phyloP scores from a whole-genome alignment of 2,329 filamentous ascomycete species.

The Aspergillus niger region DNA sequence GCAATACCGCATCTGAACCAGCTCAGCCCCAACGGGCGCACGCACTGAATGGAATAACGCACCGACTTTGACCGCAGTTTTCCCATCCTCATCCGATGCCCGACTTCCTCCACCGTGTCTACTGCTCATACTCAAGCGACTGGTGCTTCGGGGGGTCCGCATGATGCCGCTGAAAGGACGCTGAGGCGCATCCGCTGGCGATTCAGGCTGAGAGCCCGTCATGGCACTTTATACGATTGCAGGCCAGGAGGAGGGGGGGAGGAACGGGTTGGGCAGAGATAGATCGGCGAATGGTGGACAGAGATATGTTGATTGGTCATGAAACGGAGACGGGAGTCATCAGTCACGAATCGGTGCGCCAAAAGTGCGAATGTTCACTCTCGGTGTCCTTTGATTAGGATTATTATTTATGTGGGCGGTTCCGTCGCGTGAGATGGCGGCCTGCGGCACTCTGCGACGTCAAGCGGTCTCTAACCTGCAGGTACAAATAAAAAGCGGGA shows the following conservation, averaged over 20 bases:
- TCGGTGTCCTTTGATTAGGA: not conserved
- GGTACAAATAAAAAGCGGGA: constrained; percentile 2
- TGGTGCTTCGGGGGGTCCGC: constrained; percentile 74
- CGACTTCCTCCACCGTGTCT: constrained; percentile 75
- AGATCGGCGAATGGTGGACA: constrained; percentile 13
- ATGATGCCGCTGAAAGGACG: constrained; percentile 82
- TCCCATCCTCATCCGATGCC: constrained; percentile 84
- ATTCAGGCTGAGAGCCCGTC: constrained; percentile 71
- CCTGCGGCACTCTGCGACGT: constrained; percentile 25
- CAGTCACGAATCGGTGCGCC: constrained; percentile 13
- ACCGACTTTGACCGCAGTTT: constrained; percentile 96
- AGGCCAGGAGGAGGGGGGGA: not conserved
- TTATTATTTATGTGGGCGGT: constrained; percentile 6
- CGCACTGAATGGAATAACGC: constrained; percentile 48
- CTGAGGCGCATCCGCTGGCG: constrained; percentile 59
- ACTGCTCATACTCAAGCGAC: constrained; percentile 78
- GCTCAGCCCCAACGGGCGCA: not conserved
- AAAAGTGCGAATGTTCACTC: constrained; percentile 6
- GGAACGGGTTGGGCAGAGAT: constrained; percentile 10
- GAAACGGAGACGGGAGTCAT: constrained; percentile 20
- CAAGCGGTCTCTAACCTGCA: constrained; percentile 13
- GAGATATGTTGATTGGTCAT: constrained; percentile 16
- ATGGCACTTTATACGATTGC: constrained; percentile 44
- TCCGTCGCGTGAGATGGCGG: constrained; percentile 23
- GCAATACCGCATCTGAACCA: constrained; percentile 7